These are phyloP conservation scores for Biancaea sappan DNA, from an alignment of 306 rosid species.

Conservation along the genomic window DNA sequence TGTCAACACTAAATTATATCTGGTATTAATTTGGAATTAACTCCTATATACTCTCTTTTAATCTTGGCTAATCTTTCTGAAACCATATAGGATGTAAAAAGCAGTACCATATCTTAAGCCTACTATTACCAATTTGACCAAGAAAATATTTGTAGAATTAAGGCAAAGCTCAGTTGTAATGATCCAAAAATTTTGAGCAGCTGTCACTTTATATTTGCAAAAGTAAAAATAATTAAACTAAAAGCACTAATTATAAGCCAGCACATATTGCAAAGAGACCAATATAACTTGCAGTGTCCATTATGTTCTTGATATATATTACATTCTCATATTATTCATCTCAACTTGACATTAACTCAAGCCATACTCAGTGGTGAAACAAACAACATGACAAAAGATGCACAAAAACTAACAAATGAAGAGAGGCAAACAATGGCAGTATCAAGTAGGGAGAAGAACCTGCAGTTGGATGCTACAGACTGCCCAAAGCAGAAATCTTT, in stretches of 20 bases:
- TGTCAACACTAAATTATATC: background rate
- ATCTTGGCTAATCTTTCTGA: background rate
- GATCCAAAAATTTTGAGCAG: background rate
- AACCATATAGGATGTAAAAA: background rate
- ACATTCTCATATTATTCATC: conserved; percentile 16
- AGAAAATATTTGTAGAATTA: background rate
- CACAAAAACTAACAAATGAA: conserved; percentile 10
- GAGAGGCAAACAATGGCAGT: background rate
- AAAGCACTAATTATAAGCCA: background rate
- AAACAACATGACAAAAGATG: conserved; percentile 1
- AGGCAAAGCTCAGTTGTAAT: background rate
- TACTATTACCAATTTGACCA: background rate
- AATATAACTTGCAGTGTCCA: conserved; percentile 11
- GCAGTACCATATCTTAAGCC: background rate
- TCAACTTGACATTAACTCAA: conserved; percentile 23
- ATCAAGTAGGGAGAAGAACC: conserved; percentile 51
- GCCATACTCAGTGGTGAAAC: background rate
- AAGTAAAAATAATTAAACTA: background rate
- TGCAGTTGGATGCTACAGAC: conserved; percentile 98
- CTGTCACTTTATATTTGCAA: background rate
- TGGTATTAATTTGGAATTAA: background rate
- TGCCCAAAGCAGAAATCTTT: conserved; percentile 94
- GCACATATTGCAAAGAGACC: conserved; percentile 7
- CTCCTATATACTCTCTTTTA: background rate
- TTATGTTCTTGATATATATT: background rate